Evolutionary conservation across 345 rosid genomes (phyloP).

Genomic region (Rubroshorea leprosula): DNA sequence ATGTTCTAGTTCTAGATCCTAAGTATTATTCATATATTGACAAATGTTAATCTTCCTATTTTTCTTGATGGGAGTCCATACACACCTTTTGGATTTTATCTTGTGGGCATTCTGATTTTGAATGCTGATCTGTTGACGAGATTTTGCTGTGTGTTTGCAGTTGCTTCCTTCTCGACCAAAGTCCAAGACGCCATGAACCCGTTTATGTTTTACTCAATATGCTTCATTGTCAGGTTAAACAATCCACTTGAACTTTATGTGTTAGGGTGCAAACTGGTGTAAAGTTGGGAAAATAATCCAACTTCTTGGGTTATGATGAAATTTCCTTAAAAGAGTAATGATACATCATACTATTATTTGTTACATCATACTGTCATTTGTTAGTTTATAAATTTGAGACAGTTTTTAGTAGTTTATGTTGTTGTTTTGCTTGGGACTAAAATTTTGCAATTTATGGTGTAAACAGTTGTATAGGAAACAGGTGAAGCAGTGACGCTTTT

Average conservation of each 20-base stretch:
- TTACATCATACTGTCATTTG: not conserved
- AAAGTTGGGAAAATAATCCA: not conserved
- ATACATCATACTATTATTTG: not conserved
- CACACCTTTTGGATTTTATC: not conserved
- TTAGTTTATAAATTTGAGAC: no score
- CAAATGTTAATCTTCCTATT: not conserved
- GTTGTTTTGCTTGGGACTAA: no score
- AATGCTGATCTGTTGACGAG: not conserved
- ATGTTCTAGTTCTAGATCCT: no score
- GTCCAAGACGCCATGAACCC: conserved; percentile 44
- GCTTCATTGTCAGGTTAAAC: conserved; percentile 4
- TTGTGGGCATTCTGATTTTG: not conserved
- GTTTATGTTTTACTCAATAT: conserved; percentile 12
- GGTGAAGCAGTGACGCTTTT: no score
- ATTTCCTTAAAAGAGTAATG: not conserved
- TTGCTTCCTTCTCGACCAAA: conserved; percentile 62
- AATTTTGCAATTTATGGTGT: no score
- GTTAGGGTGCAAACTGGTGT: not conserved
- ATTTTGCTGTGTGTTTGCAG: conserved; percentile 32
- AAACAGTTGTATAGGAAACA: no score
- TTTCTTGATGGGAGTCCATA: not conserved
- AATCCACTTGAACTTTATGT: not conserved
- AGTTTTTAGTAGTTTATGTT: no score
- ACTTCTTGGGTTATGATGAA: not conserved
- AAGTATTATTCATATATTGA: no score